Base-by-base conservation (phyloP, 75 land plant species). In the Sequoia sempervirens region DNA sequence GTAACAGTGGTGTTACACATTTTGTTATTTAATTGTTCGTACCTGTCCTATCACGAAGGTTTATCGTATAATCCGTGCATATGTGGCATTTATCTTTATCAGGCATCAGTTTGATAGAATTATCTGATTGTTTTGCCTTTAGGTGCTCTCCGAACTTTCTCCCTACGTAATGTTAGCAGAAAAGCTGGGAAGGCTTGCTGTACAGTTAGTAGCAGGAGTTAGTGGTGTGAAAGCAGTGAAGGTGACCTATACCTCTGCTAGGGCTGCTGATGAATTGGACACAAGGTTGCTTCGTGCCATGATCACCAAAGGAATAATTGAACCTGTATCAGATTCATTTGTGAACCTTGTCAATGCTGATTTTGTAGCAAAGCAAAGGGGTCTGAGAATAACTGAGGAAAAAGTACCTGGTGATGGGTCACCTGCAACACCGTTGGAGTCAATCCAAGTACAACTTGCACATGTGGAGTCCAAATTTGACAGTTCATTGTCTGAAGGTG, bases 341-440 rank as follows among this genome's bases (percentile, higher is more conserved):
- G 90, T 95, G 36, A 95, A 95, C 87, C 86, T 95, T 56, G 97
- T 95, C 40, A 95, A 95, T 85, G 97, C 97, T 47, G 97, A 95
- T 87, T 93, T 90, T 82, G 84, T 91, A n/a, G 96, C 97, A 34
- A 94, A 95, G 81, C 94, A 95, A 82, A 88, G 96, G 68, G 97
- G 97, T 23, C 83, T 95, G 15, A 74, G 87, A n/a, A 89, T 95
- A n/a, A 87, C 90, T 12, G 97, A 95, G 80, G 96, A 95, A 85
- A 81, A 94, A 45, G 80, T 83, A 40, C 81, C 88, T 6, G 32
- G 86, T 1, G 93, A 91, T 84, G 96, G 96, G 15, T 86, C 96
- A 15, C 89, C 91, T 32, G 93, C 88, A 85, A 84, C 34, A 37
- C 97, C 97, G 9, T 84, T 95, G 34, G 97, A 92, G 40, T 88